phyloP scores from a whole-genome alignment of 78 protist species.

The Polysphondylium violaceum region DNA sequence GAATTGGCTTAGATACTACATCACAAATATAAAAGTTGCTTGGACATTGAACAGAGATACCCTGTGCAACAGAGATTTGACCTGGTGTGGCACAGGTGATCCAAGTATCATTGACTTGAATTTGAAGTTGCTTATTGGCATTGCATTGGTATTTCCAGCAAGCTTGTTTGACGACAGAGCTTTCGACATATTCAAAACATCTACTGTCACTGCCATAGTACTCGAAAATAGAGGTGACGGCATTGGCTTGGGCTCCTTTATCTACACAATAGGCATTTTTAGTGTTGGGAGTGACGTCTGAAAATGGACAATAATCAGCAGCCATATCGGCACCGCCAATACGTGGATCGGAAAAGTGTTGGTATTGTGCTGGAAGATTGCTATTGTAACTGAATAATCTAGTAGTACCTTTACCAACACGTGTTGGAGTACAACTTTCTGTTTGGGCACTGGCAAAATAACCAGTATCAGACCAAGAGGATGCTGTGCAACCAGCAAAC shows the following conservation, averaged over 20 bases:
- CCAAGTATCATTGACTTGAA: not conserved
- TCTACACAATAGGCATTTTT: not conserved
- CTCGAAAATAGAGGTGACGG: not conserved
- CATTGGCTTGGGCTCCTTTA: not conserved
- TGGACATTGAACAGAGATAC: conserved; percentile 18
- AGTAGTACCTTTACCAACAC: not conserved
- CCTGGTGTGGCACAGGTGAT: not conserved
- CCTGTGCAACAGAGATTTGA: not conserved
- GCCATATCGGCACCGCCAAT: conserved; percentile 16
- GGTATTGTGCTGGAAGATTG: not conserved
- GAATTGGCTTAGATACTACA: too few relatives aligned
- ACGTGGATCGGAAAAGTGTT: not conserved
- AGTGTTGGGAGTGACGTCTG: not conserved
- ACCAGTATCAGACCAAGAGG: conserved; percentile 31
- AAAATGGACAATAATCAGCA: conserved; percentile 30
- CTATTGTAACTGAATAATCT: not conserved
- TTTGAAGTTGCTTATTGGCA: not conserved
- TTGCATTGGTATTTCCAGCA: conserved; percentile 7
- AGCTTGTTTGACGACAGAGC: not conserved
- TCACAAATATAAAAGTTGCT: not conserved
- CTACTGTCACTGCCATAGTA: conserved; percentile 8
- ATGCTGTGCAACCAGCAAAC: not conserved
- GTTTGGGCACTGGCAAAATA: not conserved
- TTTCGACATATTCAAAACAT: conserved; percentile 27
- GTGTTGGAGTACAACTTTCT: not conserved